A percentile compares a stretch with the other conserved stretches of the same genome.
Evolutionary conservation across 1,284 basidiomycete species (phyloP).

Genomic region (Fomitopsis betulina): DNA sequence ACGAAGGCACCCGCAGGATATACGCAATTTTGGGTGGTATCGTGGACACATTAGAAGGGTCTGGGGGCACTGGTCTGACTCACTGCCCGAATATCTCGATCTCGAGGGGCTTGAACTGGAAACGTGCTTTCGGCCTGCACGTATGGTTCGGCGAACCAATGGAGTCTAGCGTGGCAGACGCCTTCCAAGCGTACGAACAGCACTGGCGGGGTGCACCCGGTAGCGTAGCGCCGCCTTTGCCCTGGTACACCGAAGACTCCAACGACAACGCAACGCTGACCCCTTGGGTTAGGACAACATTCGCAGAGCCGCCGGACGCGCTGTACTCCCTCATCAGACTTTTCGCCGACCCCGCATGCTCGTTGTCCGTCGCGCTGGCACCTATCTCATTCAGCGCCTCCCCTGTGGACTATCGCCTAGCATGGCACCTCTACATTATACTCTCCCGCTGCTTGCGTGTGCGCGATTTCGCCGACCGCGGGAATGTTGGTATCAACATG

Average conservation of each 20-base stretch:
- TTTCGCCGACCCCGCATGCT: conserved; percentile 62
- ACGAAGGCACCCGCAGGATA: conserved; percentile 68
- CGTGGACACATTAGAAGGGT: conserved; percentile 60
- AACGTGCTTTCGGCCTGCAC: conserved; percentile 86
- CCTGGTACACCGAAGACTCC: conserved; percentile 57
- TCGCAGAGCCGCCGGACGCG: conserved; percentile 53
- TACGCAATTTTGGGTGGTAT: conserved; percentile 87
- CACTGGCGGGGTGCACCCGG: conserved; percentile 40
- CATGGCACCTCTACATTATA: conserved; percentile 93
- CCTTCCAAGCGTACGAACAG: conserved; percentile 65
- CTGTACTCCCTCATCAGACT: conserved; percentile 84
- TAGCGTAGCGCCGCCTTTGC: conserved; percentile 58
- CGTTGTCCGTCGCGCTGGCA: conserved; percentile 54
- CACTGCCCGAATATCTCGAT: conserved; percentile 64
- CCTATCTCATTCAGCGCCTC: conserved; percentile 77
- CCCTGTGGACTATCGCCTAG: conserved; percentile 76
- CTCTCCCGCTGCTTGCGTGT: conserved; percentile 79
- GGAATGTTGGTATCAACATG: conserved; percentile 35
- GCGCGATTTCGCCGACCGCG: conserved; percentile 84
- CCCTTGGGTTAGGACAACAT: conserved; percentile 33
- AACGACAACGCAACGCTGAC: conserved; percentile 19
- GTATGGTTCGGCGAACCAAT: conserved; percentile 86
- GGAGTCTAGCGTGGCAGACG: conserved; percentile 68
- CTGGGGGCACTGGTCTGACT: conserved; percentile 50
- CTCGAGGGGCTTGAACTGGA: conserved; percentile 91